Evolutionary conservation across 495 filamentous ascomycete species (phyloP).

Genomic region (Tuber umbilicatum): DNA sequence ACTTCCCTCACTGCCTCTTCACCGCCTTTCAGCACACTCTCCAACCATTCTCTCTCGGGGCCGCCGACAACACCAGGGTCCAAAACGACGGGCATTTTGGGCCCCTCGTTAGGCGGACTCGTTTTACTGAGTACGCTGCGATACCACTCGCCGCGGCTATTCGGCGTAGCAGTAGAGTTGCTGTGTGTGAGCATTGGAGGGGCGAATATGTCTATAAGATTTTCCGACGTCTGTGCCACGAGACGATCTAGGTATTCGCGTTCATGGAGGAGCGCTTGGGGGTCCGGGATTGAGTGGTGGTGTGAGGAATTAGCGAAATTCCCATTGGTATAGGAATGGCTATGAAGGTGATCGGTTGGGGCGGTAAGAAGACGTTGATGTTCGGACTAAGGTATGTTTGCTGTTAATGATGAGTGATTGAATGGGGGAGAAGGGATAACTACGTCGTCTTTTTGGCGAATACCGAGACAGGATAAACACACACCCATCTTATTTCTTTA

Average conservation of each 20-base stretch:
- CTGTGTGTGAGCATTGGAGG: conserved; percentile 35
- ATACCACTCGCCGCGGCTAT: conserved; percentile 41
- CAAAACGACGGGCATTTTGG: conserved; percentile 39
- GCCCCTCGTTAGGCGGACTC: conserved; percentile 24
- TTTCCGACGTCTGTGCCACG: conserved; percentile 40
- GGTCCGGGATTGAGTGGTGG: conserved; percentile 31
- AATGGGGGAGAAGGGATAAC: conserved; percentile 5
- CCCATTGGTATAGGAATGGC: conserved; percentile 20
- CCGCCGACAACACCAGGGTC: conserved; percentile 30
- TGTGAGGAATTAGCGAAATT: conserved; percentile 27
- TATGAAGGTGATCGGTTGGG: conserved; percentile 22
- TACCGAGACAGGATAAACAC: conserved; percentile 30
- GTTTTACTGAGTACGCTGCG: conserved; percentile 37
- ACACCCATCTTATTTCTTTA: conserved; percentile 24
- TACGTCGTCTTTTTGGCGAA: conserved; percentile 32
- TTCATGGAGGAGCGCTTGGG: conserved; percentile 37
- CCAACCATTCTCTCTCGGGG: conserved; percentile 40
- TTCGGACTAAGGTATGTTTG: conserved; percentile 19
- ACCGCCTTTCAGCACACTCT: conserved; percentile 32
- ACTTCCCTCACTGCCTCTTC: conserved; percentile 41
- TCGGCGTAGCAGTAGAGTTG: conserved; percentile 26
- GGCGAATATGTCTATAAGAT: conserved; percentile 42
- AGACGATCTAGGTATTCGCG: conserved; percentile 41
- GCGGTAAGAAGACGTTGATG: conserved; percentile 30
- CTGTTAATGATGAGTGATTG: conserved; percentile 10